These are phyloP conservation scores for Parietaria judaica DNA, from an alignment of 306 rosid species.

Conservation along the genomic window DNA sequence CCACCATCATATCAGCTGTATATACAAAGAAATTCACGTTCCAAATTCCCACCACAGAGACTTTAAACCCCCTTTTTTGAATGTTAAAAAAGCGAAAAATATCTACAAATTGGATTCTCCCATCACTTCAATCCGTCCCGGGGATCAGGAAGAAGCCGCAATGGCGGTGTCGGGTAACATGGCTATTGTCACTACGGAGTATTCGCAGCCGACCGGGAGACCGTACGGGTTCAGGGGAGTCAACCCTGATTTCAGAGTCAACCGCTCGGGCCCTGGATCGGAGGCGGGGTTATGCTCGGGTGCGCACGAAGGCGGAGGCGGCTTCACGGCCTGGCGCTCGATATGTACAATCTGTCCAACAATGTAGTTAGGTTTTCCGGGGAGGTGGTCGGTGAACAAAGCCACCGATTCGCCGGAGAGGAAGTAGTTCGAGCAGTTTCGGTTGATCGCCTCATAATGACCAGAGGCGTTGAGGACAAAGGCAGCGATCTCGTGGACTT, in stretches of 20 bases:
- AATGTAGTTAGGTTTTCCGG: slow-evolving; percentile 72
- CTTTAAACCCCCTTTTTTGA: slow-evolving; percentile 15
- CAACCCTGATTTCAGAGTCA: slow-evolving; percentile 96
- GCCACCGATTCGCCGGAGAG: slow-evolving; percentile 86
- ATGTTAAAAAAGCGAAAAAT: slow-evolving; percentile 23
- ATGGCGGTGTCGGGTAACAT: slow-evolving; percentile 89
- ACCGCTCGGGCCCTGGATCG: slow-evolving; percentile 52
- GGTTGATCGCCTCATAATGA: slow-evolving; percentile 76
- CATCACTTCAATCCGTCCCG: slow-evolving; percentile 74
- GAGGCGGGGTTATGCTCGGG: slow-evolving; percentile 33
- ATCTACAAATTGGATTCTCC: slow-evolving; percentile 79
- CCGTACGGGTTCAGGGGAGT: slow-evolving; percentile 63
- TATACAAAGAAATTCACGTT: slow-evolving; percentile 31
- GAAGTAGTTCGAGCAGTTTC: slow-evolving; percentile 73
- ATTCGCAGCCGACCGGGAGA: slow-evolving; percentile 98
- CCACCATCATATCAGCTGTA: slow-evolving; percentile 37
- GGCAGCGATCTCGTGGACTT: slow-evolving; percentile 90
- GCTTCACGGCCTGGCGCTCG: slow-evolving; percentile 75
- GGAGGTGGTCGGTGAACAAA: slow-evolving; percentile 73
- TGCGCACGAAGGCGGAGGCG: slow-evolving; percentile 24
- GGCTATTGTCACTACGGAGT: slow-evolving; percentile 88
- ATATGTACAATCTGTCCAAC: slow-evolving; percentile 99
- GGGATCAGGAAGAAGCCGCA: slow-evolving; percentile 95
- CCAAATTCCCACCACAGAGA: slow-evolving; percentile 41
- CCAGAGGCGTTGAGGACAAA: slow-evolving; percentile 73